A percentile compares a stretch with the other conserved stretches of the same genome.
These are phyloP conservation scores for Raffaelea albimanens DNA, from an alignment of 2,329 filamentous ascomycete species.

Conservation along the genomic window DNA sequence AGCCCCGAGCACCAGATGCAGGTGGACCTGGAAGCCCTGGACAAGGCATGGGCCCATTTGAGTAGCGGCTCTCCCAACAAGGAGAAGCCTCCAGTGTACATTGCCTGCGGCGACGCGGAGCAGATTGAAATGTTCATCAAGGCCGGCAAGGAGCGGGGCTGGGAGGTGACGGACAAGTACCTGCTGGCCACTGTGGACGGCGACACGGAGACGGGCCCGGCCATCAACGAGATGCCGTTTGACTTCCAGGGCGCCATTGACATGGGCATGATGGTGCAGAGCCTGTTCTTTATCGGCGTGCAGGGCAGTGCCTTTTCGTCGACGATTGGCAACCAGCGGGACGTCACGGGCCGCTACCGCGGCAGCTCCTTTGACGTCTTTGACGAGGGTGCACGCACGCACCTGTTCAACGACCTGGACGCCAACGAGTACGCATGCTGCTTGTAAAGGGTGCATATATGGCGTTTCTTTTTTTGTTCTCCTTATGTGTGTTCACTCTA, in stretches of 20 bases:
- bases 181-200: conserved; percentile 12
- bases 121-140: conserved; percentile 21
- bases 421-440: conserved; percentile 22
- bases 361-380: conserved; percentile 19
- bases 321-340: conserved; percentile 22
- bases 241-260: conserved; percentile 28
- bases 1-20: conserved; percentile 22
- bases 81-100: conserved; percentile 19
- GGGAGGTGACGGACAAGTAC: conserved; percentile 26
- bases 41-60: conserved; percentile 19
- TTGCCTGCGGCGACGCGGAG: conserved; percentile 24
- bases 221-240: conserved; percentile 20
- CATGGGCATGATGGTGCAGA: conserved; percentile 22
- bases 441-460: conserved; percentile 12
- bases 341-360: conserved; percentile 23
- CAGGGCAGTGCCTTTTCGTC: conserved; percentile 24
- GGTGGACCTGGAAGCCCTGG: conserved; percentile 24
- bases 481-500: background rate
- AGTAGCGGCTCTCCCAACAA: background rate
- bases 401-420: conserved; percentile 24
- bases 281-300: conserved; percentile 23
- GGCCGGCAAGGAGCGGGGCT: conserved; percentile 20
- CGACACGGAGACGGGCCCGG: conserved; percentile 12
- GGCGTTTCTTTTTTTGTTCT: background rate
- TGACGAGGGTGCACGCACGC: conserved; percentile 21